Base-by-base conservation (phyloP, 352 stramenopile genomes). In the Elongisporangium prolatum region DNA sequence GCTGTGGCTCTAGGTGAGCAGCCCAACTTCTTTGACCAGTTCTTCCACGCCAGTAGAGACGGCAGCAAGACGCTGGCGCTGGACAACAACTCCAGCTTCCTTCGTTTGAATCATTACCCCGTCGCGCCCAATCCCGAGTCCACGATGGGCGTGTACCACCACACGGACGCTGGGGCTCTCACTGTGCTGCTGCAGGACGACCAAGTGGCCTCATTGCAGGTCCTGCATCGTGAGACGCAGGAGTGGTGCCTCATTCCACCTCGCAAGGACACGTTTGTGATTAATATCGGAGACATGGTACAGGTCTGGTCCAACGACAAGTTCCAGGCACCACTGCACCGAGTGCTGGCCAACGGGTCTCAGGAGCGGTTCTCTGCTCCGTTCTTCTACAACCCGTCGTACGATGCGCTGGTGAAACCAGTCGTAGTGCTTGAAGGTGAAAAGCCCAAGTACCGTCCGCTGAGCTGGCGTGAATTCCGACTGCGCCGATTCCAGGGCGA, bases 71-170 rank as follows among this genome's bases (percentile, higher is more conserved):
- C 50, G 2, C 21, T 59, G 4, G 54, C 13, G 2, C 56, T 51
- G 17, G 50, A 49, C 54, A 63, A 67, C 47, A 94, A 98, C 68
- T 96, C 88, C 20, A 96, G 79, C 48, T 97, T 96, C 61, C 61
- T 98, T 59, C 75, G 94, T 37, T 67, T 97, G 38, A 98, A 98
- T 63, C 86, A 96, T 67, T 98, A 98, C 68, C 94, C 92, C 2
- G 60, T 85, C 3, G 62, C 75, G 0, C 70, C 71, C 0, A 67
- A 84, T 16, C 72, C 73, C 13, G 68, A 67, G 49, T 75, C 68
- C 21, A 68, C 68, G 8, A 84, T 88, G 75, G 76, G 72, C 17
- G 74, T 88, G 10, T 66, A 84, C 57, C 69, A 80, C 52, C 80
- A 91, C 67, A 88, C 80, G 24, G 80, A 91, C 37, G 62, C 75